These are phyloP conservation scores for Irpex sp. DNA, from an alignment of 1,284 basidiomycete species.

Conservation along the genomic window DNA sequence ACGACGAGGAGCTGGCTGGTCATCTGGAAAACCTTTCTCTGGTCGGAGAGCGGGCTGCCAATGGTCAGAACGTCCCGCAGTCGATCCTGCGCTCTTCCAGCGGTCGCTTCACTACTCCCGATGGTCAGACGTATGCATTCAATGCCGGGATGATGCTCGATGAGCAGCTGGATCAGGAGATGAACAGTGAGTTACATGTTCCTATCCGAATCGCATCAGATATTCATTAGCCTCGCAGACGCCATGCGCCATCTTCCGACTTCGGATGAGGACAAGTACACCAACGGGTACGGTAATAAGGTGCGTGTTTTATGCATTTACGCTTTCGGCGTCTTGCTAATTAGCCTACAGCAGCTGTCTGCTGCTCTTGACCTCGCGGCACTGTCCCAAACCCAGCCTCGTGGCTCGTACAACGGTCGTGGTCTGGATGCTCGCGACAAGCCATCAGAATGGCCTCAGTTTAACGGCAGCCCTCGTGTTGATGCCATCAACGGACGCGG, in stretches of 20 bases:
- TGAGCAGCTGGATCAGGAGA: constrained; percentile 86
- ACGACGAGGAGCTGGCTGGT: constrained; percentile 74
- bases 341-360: constrained; percentile 46
- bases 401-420: constrained; percentile 54
- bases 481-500: constrained; percentile 39
- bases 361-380: constrained; percentile 92
- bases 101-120: constrained; percentile 46
- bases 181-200: constrained; percentile 66
- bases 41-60: constrained; percentile 50
- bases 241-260: constrained; percentile 90
- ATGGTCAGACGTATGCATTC: constrained; percentile 55
- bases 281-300: constrained; percentile 58
- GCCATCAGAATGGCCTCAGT: constrained; percentile 93
- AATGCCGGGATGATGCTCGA: constrained; percentile 87
- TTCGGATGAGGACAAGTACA: constrained; percentile 88
- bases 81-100: constrained; percentile 47
- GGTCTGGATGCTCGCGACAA: constrained; percentile 63
- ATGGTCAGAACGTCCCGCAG: constrained; percentile 25
- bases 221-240: constrained; percentile 44
- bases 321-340: constrained; percentile 2
- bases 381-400: constrained; percentile 77
- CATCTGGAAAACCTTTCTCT: constrained; percentile 69
- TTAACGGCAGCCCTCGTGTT: constrained; percentile 58
- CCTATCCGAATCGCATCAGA: constrained; percentile 3
- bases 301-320: constrained; percentile 36